Base-by-base conservation (phyloP, 2,329 filamentous ascomycete species). In the Monilinia laxa region DNA sequence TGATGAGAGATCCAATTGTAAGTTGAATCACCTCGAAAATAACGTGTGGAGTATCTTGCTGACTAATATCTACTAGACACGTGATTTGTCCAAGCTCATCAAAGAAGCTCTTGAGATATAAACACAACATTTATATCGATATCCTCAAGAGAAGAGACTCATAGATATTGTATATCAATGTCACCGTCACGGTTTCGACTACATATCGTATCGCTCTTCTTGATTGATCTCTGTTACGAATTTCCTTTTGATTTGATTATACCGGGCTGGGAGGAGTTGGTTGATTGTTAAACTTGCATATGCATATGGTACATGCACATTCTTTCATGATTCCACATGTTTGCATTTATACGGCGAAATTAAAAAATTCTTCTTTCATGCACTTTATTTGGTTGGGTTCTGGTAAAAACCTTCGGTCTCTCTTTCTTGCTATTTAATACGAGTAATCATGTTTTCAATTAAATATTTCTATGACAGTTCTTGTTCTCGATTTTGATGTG, bases 1-100 rank as follows among this genome's bases (percentile, higher is more conserved):
- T 72, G 68, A 73, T 72, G 67, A 65, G 71, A 67, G 52, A 70
- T 40, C 71, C 71, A 55, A 56, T 68, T 18, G 71, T 71, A 67
- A 70, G 71, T 70, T 42, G 42, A 20, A 23, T 45, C 23, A 25
- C 6, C 14, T 66, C 25, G n/a, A 2, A 20, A 58, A 28, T 28
- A 1, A 35, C 20, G 11, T 40, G 56, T 38, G 58, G 45, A 23
- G 25, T 42, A 45, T 9, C 47, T 58, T 52, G 38, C 66, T 67
- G 53, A 67, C 47, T 52, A 23, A 67, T 59, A 14, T 2, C 18
- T 9, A n/a, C 28, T 0, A 67, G 66, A 64, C 55, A 31, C 31
- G 45, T 20, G 31, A 67, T 10, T 47, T 67, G 47, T 47, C 66
- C 6, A 56, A 63, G 40, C 62, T 65, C 42, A 28, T 67, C 12